phyloP scores from a whole-genome alignment of 2,329 filamentous ascomycete species.

The Cercospora sp. region DNA sequence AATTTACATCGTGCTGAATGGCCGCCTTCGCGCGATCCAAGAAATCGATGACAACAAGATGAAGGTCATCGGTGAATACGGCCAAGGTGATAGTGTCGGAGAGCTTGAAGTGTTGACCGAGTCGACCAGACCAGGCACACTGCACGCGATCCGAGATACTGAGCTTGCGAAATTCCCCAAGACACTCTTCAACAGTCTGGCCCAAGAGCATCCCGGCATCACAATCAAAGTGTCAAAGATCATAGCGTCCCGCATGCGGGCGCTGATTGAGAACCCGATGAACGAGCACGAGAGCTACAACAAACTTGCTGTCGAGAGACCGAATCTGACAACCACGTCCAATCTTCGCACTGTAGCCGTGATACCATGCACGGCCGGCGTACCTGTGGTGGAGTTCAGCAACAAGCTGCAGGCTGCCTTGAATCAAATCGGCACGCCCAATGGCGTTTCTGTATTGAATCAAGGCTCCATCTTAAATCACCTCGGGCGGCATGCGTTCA shows the following conservation, averaged over 20 bases:
- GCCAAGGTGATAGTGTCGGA: slow-evolving; percentile 95
- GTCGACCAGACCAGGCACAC: slow-evolving; percentile 80
- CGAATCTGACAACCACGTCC: slow-evolving; percentile 76
- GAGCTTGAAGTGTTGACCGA: slow-evolving; percentile 97
- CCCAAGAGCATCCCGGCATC: slow-evolving; percentile 94
- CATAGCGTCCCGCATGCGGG: slow-evolving; percentile 91
- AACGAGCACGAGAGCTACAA: slow-evolving; percentile 48
- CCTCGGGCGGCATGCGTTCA: slow-evolving; percentile 92
- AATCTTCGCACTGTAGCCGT: slow-evolving; percentile 93
- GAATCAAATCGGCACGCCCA: slow-evolving; percentile 81
- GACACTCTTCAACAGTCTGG: slow-evolving; percentile 94
- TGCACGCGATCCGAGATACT: slow-evolving; percentile 95
- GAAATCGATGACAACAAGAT: slow-evolving; percentile 80
- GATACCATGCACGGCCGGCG: slow-evolving; percentile 83
- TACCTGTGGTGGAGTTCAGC: slow-evolving; percentile 95
- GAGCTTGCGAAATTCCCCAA: slow-evolving; percentile 95
- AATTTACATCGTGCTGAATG: slow-evolving; percentile 96
- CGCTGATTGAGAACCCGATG: slow-evolving; percentile 78
- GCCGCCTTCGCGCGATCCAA: slow-evolving; percentile 79
- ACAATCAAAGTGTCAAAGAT: slow-evolving; percentile 99
- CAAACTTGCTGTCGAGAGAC: slow-evolving; percentile 52
- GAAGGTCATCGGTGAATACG: slow-evolving; percentile 85
- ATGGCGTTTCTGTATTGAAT: slow-evolving; percentile 88
- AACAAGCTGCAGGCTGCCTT: slow-evolving; percentile 83
- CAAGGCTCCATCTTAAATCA: slow-evolving; percentile 94